Base-by-base conservation (phyloP, 805 yeast species). In the Metschnikowia koreensis region DNA sequence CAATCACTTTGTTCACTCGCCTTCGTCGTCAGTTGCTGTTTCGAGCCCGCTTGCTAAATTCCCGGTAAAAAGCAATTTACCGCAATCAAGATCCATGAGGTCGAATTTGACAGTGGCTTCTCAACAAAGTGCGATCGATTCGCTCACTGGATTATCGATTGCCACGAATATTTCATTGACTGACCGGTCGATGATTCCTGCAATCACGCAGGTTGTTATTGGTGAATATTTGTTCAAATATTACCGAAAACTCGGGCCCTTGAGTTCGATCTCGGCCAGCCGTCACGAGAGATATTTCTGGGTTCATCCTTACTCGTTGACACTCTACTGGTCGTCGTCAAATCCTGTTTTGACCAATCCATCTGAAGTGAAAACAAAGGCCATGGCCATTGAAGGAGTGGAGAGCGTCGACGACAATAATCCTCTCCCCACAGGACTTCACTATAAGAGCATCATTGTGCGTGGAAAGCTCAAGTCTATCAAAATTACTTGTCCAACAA, bases 231-330 rank as follows among this genome's bases (percentile, higher is more conserved):
- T 92, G 52, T 85, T 79, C 80, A 93, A 93, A 68, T 92, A 92
- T 66, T 89, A 86, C 66, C 83, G 94, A 52, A 82, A 83, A 54
- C 69, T 87, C 48, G 92, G 92, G 1, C 86, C 91, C 13, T 74
- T 89, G 46, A 85, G 89, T 38, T 78, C 86, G 1, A 77, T 89
- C 17, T 81, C 93, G 0, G 94, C 90, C 46, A 80, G 81, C 40
- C 81, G 97, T 53, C 99, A 93, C 64, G 94, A 87, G 64, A 80
- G 97, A 58, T 93, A 82, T 71, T 93, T 93, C 78, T 94, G 98
- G 98, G 82, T 94, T 42, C 96, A 93, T 69, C 98, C 99, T 3
- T 92, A 92, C 68, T 86, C 94, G 8, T 71, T 90, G 74, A 89
- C 97, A 0, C 74, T 93, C 44, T 91, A 89, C 68, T 93, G 99